Evolutionary conservation across 164 flowering plant genomes (phyloP), one percentile per base, ranked within the genome.

Genomic region (Liquidambar formosana): DNA sequence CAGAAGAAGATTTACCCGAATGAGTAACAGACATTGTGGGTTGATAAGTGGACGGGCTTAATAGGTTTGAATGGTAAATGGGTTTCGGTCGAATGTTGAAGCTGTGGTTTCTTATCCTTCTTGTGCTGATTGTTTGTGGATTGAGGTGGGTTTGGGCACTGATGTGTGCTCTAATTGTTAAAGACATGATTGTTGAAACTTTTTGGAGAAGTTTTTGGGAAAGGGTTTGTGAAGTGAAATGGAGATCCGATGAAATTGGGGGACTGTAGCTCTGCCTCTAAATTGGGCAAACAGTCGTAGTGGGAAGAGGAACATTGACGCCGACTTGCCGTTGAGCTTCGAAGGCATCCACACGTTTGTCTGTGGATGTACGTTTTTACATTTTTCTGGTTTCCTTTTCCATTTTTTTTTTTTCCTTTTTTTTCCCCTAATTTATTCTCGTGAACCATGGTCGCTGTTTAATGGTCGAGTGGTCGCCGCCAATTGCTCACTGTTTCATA

Each of bases 11-110:
- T 46, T 65, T 23, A 28, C 57, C 52, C 33, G 60, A 64, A 26
- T 64, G 14, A 49, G 62, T 67, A 25, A 65, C 45, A 22, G 71
- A 69, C 83, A 79, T 81, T 71, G 65, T 72, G 61, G 66, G 66
- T 12, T 5, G 47, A 46, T 48, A 51, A 10, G 66, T 67, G 18
- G 68, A 25, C 11, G 57, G 43, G 52, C 53, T 38, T 49, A 85
- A 72, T 9, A 68, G 73, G 66, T 82, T 77, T n/a, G 68, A 65
- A 70, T 71, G 77, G 75, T 75, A 77, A 52, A 85, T 77, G 65
- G 87, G 74, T 60, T 71, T 75, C 16, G 71, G 47, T 45, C 64
- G 71, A 28, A 78, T 33, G 58, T 54, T 69, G 51, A 64, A 15
- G 58, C 10, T 47, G 23, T 22, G 76, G 57, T 19, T 63, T 63